Evolutionary conservation across 768 basidiomycete species (phyloP).

Genomic region (Tricholoma flavovirens): DNA sequence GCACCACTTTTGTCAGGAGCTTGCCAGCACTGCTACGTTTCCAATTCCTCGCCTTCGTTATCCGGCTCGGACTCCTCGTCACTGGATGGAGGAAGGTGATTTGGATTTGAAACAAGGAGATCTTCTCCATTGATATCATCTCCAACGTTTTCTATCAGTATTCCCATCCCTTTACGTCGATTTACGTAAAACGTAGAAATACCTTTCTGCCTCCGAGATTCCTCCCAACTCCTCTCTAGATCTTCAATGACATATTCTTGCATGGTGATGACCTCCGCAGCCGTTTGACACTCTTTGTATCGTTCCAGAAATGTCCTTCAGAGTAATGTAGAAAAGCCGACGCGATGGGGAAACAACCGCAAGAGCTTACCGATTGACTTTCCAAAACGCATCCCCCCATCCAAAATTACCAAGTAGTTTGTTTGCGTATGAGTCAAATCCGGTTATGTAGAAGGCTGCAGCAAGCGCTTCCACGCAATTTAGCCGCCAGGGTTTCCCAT

Average conservation of each 20-base stretch:
- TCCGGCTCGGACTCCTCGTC: constrained; percentile 11
- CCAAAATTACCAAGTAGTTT: constrained; percentile 75
- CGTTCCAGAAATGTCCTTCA: constrained; percentile 60
- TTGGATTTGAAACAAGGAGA: constrained; percentile 65
- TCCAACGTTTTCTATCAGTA: constrained; percentile 12
- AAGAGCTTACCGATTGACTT: constrained; percentile 68
- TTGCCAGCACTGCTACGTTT: neutral
- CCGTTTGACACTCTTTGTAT: constrained; percentile 67
- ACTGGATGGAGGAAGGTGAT: constrained; percentile 32
- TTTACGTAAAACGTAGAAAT: neutral
- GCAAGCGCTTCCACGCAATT: constrained; percentile 95
- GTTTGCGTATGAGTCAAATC: constrained; percentile 78
- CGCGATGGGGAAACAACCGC: neutral
- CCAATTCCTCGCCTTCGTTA: neutral
- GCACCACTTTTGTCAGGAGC: neutral
- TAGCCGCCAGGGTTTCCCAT: constrained; percentile 93
- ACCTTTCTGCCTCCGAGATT: constrained; percentile 52
- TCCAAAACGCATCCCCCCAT: constrained; percentile 86
- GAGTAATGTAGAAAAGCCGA: neutral
- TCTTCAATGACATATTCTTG: constrained; percentile 70
- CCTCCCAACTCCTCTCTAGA: constrained; percentile 54
- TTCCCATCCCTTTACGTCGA: neutral
- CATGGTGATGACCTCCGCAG: constrained; percentile 49
- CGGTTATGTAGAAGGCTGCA: constrained; percentile 91
- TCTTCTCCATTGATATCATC: constrained; percentile 37